Evolutionary conservation across 2,329 filamentous ascomycete genomes (phyloP), one percentile per base, ranked within the genome.

Genomic region (Fusarium armeniacum): DNA sequence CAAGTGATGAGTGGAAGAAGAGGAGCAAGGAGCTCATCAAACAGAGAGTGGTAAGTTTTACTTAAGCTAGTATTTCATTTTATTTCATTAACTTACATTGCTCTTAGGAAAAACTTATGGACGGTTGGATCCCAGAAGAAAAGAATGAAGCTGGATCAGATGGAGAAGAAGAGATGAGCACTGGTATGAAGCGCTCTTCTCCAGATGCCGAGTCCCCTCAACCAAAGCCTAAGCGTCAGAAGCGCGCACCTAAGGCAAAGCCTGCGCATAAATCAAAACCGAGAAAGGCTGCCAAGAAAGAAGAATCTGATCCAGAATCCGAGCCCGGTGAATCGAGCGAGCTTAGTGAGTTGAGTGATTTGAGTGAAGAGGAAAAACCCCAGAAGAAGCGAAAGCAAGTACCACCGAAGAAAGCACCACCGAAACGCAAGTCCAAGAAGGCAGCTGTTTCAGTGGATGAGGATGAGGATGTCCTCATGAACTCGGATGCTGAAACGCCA

Each of bases 1-100:
- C 79, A 16, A 67, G 74, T 3, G 77, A 68, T 0, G 77, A 83
- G 18, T 90, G 89, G 89, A 90, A 90, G 75, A 76, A 79, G 6
- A 84, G 81, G 69, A 90, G 87, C 76, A 90, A 90, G 72, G 75
- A 77, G 1, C 72, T 89, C n/a, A 88, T 90, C 67, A 85, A 85
- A 54, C 78, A 79, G 20, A 79, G 82, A 49, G 83, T 85, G n/a
- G 88, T 90, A 81, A 67, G 85, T 81, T 40, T 16, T 10, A 58
- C 45, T 24, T 8, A 20, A 32, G 10, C 33, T 6, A 20, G 11
- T 20, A 13, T 40, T 40, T 38, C 8, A 28, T 41, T 15, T n/a
- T 12, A 36, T 36, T 16, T 41, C 38, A 54, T 20, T 28, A 36
- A 65, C 53, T 62, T 20, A 63, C 40, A 35, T 38, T 26, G 4